Percentiles rank a stretch among this genome's conserved stretches.
phyloP scores from a whole-genome alignment of 345 rosid genomes.

The Xanthoceras sorbifolium region DNA sequence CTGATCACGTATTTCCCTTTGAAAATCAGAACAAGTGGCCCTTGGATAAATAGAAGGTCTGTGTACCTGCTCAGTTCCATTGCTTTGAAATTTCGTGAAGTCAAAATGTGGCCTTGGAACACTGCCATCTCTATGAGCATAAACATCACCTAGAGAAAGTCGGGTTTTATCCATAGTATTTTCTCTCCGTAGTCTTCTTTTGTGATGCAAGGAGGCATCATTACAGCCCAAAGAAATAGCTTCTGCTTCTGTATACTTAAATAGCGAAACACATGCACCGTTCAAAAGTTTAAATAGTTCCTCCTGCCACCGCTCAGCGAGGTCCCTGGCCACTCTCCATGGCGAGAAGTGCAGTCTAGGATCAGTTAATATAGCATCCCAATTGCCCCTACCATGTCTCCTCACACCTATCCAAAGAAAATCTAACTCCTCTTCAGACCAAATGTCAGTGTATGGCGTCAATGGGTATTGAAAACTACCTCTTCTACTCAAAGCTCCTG shows the following conservation, averaged over 20 bases:
- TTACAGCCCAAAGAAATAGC: slow-evolving; percentile 22
- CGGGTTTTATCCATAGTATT: slow-evolving; percentile 31
- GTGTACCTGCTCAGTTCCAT: slow-evolving; percentile 23
- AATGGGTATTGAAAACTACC: slow-evolving; percentile 30
- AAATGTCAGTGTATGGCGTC: slow-evolving; percentile 21
- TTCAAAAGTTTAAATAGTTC: slow-evolving; percentile 40
- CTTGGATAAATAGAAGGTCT: slow-evolving; percentile 7
- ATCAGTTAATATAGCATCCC: slow-evolving; percentile 47
- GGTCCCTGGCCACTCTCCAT: slow-evolving; percentile 39
- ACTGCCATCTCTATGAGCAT: slow-evolving; percentile 22
- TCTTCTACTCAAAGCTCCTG: slow-evolving; percentile 27
- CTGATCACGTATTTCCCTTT: slow-evolving; percentile 12
- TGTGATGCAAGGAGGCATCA: slow-evolving; percentile 21
- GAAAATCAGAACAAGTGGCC: slow-evolving; percentile 11
- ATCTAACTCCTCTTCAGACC: slow-evolving; percentile 61
- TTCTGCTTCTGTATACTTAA: slow-evolving; percentile 19
- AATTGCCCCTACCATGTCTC: slow-evolving; percentile 52
- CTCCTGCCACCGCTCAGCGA: slow-evolving; percentile 49
- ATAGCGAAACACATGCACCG: slow-evolving; percentile 21
- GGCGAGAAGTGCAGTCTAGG: slow-evolving; percentile 43
- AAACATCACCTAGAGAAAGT: slow-evolving; percentile 41
- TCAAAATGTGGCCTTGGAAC: slow-evolving; percentile 8
- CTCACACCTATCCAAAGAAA: slow-evolving; percentile 55
- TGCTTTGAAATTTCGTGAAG: background rate
- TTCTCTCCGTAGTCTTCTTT: slow-evolving; percentile 24